phyloP scores from a whole-genome alignment of 2,329 filamentous ascomycete species.

The Pseudogymnoascus sp. region DNA sequence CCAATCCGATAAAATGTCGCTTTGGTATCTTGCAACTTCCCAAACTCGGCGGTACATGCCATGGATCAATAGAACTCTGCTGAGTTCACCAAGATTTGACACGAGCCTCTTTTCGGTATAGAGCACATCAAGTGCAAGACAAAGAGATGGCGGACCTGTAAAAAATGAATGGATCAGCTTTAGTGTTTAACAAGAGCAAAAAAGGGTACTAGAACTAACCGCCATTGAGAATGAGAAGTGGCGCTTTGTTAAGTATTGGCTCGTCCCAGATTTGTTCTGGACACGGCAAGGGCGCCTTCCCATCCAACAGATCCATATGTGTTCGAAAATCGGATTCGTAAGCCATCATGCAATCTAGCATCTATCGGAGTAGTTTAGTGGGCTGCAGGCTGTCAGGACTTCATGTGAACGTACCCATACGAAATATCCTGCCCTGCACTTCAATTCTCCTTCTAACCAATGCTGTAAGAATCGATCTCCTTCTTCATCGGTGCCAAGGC shows the following conservation, averaged over 20 bases:
- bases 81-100: constrained; percentile 36
- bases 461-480: constrained; percentile 7
- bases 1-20: constrained; percentile 17
- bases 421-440: constrained; percentile 10
- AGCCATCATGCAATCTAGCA: constrained; percentile 11
- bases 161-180: background rate
- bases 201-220: background rate
- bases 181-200: background rate
- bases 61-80: constrained; percentile 38
- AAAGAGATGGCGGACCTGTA: constrained; percentile 8
- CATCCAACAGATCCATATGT: constrained; percentile 11
- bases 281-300: constrained; percentile 9
- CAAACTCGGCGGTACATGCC: constrained; percentile 39
- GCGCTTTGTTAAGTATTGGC: background rate
- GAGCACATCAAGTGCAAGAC: constrained; percentile 29
- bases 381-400: background rate
- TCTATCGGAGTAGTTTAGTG: background rate
- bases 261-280: constrained; percentile 11
- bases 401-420: constrained; percentile 1
- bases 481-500: background rate
- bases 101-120: constrained; percentile 39
- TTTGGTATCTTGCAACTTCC: constrained; percentile 30
- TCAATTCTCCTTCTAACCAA: constrained; percentile 9
- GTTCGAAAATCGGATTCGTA: constrained; percentile 10
- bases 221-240: constrained; percentile 10